Evolutionary conservation across 108 stramenopile genomes (phyloP), one percentile per base, ranked within the genome.

Genomic region (Pseudonitzschia multiseries): DNA sequence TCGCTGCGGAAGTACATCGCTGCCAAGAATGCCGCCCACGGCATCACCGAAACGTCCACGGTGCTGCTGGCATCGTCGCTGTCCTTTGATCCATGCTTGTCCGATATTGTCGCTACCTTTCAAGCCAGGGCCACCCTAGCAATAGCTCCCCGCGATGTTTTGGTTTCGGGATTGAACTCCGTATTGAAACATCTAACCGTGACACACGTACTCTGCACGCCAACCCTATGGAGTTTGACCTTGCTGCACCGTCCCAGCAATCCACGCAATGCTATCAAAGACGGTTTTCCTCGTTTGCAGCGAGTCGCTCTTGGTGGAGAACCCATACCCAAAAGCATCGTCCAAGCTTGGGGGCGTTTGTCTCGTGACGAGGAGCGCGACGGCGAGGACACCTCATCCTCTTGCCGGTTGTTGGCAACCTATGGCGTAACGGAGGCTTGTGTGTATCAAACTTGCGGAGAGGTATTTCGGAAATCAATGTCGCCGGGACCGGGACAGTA

Each of bases 341-440:
- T 50, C 15, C 44, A 61, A 21, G 63, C 53, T 21, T 92, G 91
- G 89, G 86, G 84, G 17, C 74, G 89, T 26, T 36, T 76, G 8
- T 48, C 60, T 17, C 43, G 69, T 24, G 21, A 48, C 15, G 15
- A 17, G 40, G 15, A 57, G 1, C 18, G 48, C 20, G 9, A 50
- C 4, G 28, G 13, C 24, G 57, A 53, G 31, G 50, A 77, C 54
- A 36, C 73, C 17, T 42, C 56, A 31, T 48, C 46, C 1, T 18
- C 46, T 2, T 85, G 83, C 65, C 71, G 83, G n/a, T 64, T 92
- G 13, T 82, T 83, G 21, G 86, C 90, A 4, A 94, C 93, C 36
- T 94, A 94, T 67, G 93, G 93, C 18, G 87, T 89, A 24, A 94
- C 93, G 26, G 93, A 94, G 84, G 93, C 93, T 15, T 94, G 93